Evolutionary conservation across 1,139 yeast species (phyloP).

Genomic region (Pichia sp.): DNA sequence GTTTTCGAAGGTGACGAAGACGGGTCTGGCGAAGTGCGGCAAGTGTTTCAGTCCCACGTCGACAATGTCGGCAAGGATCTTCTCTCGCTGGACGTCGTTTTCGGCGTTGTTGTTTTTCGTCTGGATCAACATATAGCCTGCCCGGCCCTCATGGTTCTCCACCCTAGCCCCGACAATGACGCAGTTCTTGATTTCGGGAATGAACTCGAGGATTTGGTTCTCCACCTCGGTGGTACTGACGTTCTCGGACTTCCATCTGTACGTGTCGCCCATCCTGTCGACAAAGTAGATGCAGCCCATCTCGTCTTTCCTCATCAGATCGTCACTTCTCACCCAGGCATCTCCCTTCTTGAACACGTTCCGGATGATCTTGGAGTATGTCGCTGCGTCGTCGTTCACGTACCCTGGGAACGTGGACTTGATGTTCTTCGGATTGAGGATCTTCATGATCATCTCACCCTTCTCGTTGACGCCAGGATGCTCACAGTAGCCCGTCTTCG

Average conservation of each 20-base stretch:
- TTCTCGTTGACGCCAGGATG: conserved; percentile 57
- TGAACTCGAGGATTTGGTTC: conserved; percentile 45
- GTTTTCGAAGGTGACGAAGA: conserved; percentile 66
- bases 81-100: conserved; percentile 33
- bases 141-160: conserved; percentile 90
- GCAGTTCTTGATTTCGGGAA: conserved; percentile 57
- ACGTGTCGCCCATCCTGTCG: conserved; percentile 93
- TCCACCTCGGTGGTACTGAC: conserved; percentile 94
- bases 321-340: conserved; percentile 90
- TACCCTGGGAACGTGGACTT: conserved; percentile 88
- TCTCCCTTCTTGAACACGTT: conserved; percentile 84
- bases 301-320: conserved; percentile 65
- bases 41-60: conserved; percentile 44
- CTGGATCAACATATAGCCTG: conserved; percentile 83
- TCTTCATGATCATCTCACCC: conserved; percentile 82
- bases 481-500: conserved; percentile 55
- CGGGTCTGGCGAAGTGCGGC: conserved; percentile 88
- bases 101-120: conserved; percentile 37
- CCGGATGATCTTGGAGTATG: conserved; percentile 65
- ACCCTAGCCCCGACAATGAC: conserved; percentile 89
- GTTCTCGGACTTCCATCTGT: conserved; percentile 96
- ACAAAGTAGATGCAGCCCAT: conserved; percentile 77
- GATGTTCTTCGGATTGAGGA: conserved; percentile 58
- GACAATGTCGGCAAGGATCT: conserved; percentile 37
- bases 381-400: conserved; percentile 73